phyloP scores from a whole-genome alignment of 805 yeast genomes.

The Yamadazyma kitorensis region DNA sequence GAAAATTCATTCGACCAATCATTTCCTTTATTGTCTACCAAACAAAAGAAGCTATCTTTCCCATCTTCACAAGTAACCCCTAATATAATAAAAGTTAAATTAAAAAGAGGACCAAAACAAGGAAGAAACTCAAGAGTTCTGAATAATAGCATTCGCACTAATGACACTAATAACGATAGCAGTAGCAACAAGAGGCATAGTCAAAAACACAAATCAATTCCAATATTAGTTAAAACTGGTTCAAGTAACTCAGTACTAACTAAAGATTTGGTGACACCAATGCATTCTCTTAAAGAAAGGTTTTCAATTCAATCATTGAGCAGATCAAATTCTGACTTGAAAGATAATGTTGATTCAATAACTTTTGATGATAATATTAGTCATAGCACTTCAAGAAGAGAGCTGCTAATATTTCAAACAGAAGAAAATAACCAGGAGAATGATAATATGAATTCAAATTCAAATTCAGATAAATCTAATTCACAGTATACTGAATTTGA shows the following conservation, averaged over 20 bases:
- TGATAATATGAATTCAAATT: neutral
- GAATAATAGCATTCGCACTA: too few relatives aligned
- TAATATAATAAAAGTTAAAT: neutral
- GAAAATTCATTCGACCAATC: too few relatives aligned
- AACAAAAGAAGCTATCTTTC: slow-evolving; percentile 1
- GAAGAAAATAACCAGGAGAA: slow-evolving; percentile 3
- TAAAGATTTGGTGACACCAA: slow-evolving; percentile 1
- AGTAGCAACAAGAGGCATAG: too few relatives aligned
- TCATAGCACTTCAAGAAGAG: slow-evolving; percentile 12
- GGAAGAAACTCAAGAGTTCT: too few relatives aligned
- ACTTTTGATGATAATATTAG: slow-evolving; percentile 7
- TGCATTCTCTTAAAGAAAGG: neutral
- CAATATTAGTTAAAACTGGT: too few relatives aligned
- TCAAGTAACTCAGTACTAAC: slow-evolving; percentile 5
- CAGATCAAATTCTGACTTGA: slow-evolving; percentile 3
- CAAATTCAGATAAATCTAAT: slow-evolving; percentile 4
- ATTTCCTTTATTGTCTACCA: too few relatives aligned
- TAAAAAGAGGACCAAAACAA: too few relatives aligned
- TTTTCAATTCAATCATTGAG: neutral
- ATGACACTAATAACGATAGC: too few relatives aligned
- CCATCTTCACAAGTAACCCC: slow-evolving; percentile 1
- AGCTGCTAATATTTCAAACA: slow-evolving; percentile 1
- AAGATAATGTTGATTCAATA: slow-evolving; percentile 4
- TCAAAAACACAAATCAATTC: too few relatives aligned
- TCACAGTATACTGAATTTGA: slow-evolving; percentile 11